Evolutionary conservation across 805 yeast species (phyloP).

Genomic region (Kodamaea jinghongensis): DNA sequence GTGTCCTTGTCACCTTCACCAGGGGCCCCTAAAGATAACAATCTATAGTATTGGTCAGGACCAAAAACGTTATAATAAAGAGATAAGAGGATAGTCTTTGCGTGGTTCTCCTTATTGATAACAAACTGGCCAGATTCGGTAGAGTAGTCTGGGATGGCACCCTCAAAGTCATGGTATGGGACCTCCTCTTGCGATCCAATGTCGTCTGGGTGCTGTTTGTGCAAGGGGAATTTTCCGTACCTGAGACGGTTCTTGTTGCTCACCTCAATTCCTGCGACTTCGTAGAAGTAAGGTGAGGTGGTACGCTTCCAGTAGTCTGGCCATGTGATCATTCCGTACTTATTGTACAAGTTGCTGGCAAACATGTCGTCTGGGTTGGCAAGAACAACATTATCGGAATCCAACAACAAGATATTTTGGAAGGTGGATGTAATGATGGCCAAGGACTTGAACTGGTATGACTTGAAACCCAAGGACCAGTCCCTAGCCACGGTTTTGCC

Average conservation of each 20-base stretch:
- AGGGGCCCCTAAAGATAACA: slow-evolving; percentile 53
- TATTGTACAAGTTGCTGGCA: slow-evolving; percentile 26
- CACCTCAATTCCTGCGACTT: slow-evolving; percentile 30
- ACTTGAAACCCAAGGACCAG: slow-evolving; percentile 44
- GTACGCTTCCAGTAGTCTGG: slow-evolving; percentile 44
- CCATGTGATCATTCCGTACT: slow-evolving; percentile 39
- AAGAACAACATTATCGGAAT: slow-evolving; percentile 33
- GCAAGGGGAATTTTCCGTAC: slow-evolving; percentile 22
- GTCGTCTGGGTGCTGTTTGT: slow-evolving; percentile 5
- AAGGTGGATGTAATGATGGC: slow-evolving; percentile 39
- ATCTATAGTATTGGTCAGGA: slow-evolving; percentile 55
- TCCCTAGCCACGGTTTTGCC: slow-evolving; percentile 49
- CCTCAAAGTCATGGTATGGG: slow-evolving; percentile 63
- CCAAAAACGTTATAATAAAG: slow-evolving; percentile 67
- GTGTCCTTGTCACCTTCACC: slow-evolving; percentile 25
- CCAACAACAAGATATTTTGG: slow-evolving; percentile 32
- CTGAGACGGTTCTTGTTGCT: slow-evolving; percentile 29
- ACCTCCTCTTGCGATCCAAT: slow-evolving; percentile 17
- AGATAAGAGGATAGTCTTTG: slow-evolving; percentile 54
- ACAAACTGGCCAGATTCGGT: slow-evolving; percentile 69
- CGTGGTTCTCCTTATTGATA: slow-evolving; percentile 56
- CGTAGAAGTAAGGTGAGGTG: slow-evolving; percentile 34
- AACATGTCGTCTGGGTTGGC: slow-evolving; percentile 30
- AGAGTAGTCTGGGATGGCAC: slow-evolving; percentile 67
- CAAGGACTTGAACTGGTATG: slow-evolving; percentile 68